Base-by-base conservation (phyloP, 1,139 yeast genomes). In the Yamadazyma pseudoaaseri region DNA sequence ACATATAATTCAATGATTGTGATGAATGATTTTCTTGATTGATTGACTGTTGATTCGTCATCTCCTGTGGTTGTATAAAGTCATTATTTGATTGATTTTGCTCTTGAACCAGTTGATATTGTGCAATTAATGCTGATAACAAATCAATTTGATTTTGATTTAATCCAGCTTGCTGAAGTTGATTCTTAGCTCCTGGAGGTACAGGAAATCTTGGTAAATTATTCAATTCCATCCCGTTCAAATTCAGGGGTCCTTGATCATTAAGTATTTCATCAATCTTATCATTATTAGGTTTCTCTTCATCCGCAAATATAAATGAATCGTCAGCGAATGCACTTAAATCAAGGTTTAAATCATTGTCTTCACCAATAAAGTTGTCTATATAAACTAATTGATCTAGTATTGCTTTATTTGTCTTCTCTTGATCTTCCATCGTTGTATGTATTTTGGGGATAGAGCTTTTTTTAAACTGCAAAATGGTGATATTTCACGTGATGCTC, bases 321-420 rank as follows among this genome's bases (percentile, higher is more conserved):
- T 82, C 89, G 48, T 83, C 89, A 1, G 89, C 90, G 67, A 83
- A 83, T 1, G 87, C 89, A 12, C 87, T 84, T 45, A 83, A 65
- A 52, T 83, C 92, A 22, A 82, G 76, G 18, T 84, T 77, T 18
- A 82, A 59, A 45, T 82, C 82, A 36, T 82, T 86, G 49, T 82
- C 89, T 25, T 77, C 71, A 38, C 70, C 78, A 28, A 82, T 74
- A 51, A 82, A 81, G 44, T 80, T 81, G 50, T 83, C 92, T 21
- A 83, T 83, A 47, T 81, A 83, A 2, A 84, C 89, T 42, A 83
- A 63, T 60, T 83, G 92, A 51, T 83, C 92, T 37, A 83, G 55
- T 23, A 83, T 63, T 1, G 87, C 89, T 31, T 41, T 45, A 30
- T 45, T 45, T 8, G 50, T 46, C 27, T 35, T 43, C 11, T 46